phyloP scores from a whole-genome alignment of 2,329 filamentous ascomycete species.

The Alternaria longipes region DNA sequence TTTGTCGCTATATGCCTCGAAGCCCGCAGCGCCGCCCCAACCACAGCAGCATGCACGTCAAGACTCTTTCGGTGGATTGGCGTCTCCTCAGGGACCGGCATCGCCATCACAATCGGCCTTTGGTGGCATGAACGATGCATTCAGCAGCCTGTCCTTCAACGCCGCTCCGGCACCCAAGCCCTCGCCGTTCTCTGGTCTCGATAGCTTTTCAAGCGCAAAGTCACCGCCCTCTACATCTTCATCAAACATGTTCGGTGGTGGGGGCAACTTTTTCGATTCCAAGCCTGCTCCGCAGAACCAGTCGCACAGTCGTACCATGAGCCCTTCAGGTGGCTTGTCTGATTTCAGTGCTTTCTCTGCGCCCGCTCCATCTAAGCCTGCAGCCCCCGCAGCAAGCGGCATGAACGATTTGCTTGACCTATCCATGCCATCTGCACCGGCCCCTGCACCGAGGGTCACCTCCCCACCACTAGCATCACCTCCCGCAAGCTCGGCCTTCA shows the following conservation, averaged over 20 bases:
- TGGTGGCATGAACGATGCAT: constrained; percentile 82
- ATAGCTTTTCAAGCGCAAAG: constrained; percentile 60
- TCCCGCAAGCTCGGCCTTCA: constrained; percentile 76
- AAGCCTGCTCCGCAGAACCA: constrained; percentile 61
- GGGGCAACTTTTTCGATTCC: constrained; percentile 84
- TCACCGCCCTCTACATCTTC: constrained; percentile 56
- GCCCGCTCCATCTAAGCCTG: constrained; percentile 57
- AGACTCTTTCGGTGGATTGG: constrained; percentile 57
- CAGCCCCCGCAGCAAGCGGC: constrained; percentile 60
- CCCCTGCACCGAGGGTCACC: constrained; percentile 36
- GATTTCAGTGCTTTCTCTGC: constrained; percentile 75
- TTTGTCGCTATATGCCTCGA: constrained; percentile 89
- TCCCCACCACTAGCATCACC: constrained; percentile 45
- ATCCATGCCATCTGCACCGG: constrained; percentile 48
- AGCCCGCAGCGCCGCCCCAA: constrained; percentile 70
- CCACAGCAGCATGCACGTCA: constrained; percentile 64
- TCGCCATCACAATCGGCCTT: constrained; percentile 57
- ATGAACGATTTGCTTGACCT: constrained; percentile 86
- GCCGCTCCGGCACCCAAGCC: constrained; percentile 61
- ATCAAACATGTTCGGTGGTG: constrained; percentile 64
- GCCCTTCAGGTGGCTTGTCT: constrained; percentile 64
- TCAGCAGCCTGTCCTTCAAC: constrained; percentile 72
- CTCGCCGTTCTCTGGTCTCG: constrained; percentile 70
- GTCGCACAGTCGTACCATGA: constrained; percentile 60
- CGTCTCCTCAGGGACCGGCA: constrained; percentile 52